These are phyloP conservation scores for Chlorophyllum brunneum DNA, from an alignment of 768 basidiomycete genomes.

Conservation along the genomic window DNA sequence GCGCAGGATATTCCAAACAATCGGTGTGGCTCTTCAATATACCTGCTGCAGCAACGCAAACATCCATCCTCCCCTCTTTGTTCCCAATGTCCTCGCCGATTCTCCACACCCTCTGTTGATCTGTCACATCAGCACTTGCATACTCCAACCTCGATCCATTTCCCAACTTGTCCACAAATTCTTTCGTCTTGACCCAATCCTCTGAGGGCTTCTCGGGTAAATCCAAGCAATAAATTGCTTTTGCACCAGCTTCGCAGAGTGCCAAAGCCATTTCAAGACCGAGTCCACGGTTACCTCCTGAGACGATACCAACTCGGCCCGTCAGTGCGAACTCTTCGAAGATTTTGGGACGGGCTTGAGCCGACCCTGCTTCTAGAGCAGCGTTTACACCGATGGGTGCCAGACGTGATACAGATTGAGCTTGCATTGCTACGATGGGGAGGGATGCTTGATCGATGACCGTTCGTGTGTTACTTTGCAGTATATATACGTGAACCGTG, in stretches of 20 bases:
- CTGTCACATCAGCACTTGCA: constrained; percentile 57
- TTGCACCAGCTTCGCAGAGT: constrained; percentile 68
- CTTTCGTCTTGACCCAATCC: constrained; percentile 52
- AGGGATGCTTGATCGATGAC: not conserved
- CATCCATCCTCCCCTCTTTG: constrained; percentile 67
- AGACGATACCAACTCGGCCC: constrained; percentile 57
- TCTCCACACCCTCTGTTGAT: constrained; percentile 59
- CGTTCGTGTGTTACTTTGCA: not conserved
- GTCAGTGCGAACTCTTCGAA: constrained; percentile 56
- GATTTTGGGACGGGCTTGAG: constrained; percentile 43
- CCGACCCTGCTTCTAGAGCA: constrained; percentile 40
- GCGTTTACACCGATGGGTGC: constrained; percentile 62
- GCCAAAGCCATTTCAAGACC: constrained; percentile 84
- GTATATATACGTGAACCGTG: constrained; percentile 1
- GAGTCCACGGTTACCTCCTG: constrained; percentile 64
- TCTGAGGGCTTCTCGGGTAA: constrained; percentile 50
- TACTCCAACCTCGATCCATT: constrained; percentile 52
- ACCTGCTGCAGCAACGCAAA: constrained; percentile 77
- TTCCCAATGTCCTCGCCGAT: constrained; percentile 56
- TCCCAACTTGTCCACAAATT: constrained; percentile 46
- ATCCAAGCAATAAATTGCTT: constrained; percentile 67
- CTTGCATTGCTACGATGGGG: constrained; percentile 2
- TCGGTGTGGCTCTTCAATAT: constrained; percentile 56
- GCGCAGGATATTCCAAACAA: constrained; percentile 62
- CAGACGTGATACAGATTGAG: constrained; percentile 47